Evolutionary conservation across 1,139 yeast genomes (phyloP).

Genomic region (Yamadazyma pseudoaaseri): DNA sequence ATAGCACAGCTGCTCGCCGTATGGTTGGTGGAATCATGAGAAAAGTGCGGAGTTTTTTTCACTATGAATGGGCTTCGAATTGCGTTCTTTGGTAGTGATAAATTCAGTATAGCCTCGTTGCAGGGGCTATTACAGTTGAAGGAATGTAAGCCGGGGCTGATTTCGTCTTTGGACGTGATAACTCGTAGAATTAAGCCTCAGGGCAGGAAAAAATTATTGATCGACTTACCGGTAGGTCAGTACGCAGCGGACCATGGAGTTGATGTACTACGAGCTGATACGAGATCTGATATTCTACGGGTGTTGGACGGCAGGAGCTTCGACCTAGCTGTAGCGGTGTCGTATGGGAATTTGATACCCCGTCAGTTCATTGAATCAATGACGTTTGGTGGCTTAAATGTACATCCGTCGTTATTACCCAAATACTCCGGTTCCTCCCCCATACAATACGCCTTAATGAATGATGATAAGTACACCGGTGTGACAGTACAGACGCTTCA

Average conservation of each 20-base stretch:
- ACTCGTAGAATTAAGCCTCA: slow-evolving; percentile 66
- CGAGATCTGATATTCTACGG: slow-evolving; percentile 48
- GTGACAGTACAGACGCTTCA: slow-evolving; percentile 89
- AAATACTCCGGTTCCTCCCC: slow-evolving; percentile 89
- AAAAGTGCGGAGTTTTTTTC: too few relatives aligned
- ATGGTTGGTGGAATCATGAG: slow-evolving; percentile 15
- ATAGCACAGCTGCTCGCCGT: slow-evolving; percentile 34
- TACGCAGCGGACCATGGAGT: slow-evolving; percentile 34
- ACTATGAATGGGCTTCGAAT: slow-evolving; percentile 28
- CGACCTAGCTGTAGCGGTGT: slow-evolving; percentile 80
- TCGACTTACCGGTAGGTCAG: slow-evolving; percentile 57
- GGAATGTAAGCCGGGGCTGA: slow-evolving; percentile 22
- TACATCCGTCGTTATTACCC: slow-evolving; percentile 91
- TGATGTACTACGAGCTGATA: slow-evolving; percentile 58
- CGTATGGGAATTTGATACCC: slow-evolving; percentile 84
- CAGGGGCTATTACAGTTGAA: slow-evolving; percentile 37
- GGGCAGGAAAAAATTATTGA: slow-evolving; percentile 58
- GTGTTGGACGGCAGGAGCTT: slow-evolving; percentile 26
- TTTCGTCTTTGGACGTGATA: slow-evolving; percentile 52
- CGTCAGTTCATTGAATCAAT: slow-evolving; percentile 46
- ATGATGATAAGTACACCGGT: slow-evolving; percentile 66
- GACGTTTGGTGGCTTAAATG: slow-evolving; percentile 73
- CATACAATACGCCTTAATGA: slow-evolving; percentile 72
- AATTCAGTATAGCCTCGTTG: slow-evolving; percentile 65
- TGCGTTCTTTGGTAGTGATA: slow-evolving; percentile 82